These are phyloP conservation scores for Dionaea muscipula DNA, from an alignment of 179 eudicot genomes.

Conservation along the genomic window DNA sequence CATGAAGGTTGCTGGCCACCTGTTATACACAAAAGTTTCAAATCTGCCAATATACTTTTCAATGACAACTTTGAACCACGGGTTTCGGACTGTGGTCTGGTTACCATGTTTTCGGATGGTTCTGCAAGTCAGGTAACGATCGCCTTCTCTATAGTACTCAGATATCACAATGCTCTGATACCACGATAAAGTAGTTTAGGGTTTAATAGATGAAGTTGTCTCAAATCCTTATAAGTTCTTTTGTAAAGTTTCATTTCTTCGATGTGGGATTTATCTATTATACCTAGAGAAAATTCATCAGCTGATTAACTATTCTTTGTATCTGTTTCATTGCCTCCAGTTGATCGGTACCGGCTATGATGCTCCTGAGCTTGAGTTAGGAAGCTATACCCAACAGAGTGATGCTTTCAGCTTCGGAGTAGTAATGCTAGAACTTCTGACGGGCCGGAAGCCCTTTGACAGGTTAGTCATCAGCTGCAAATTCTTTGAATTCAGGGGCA, in stretches of 20 bases:
- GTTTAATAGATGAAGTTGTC: no score
- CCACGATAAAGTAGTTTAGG: no score
- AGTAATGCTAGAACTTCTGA: slow-evolving; percentile 80
- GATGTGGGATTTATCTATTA: background rate
- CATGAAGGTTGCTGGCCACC: slow-evolving; percentile 67
- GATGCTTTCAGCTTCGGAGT: slow-evolving; percentile 93
- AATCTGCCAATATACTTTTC: slow-evolving; percentile 60
- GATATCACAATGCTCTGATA: no score
- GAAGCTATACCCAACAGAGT: slow-evolving; percentile 58
- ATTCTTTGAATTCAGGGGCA: background rate
- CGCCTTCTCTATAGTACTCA: no score
- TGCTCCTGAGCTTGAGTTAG: slow-evolving; percentile 90
- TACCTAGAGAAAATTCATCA: background rate
- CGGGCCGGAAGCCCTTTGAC: slow-evolving; percentile 70
- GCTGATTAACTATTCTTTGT: background rate
- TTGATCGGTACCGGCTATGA: slow-evolving; percentile 34
- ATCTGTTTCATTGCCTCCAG: slow-evolving; percentile 13
- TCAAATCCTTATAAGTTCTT: no score
- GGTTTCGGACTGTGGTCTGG: slow-evolving; percentile 77
- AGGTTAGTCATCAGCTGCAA: slow-evolving; percentile 31
- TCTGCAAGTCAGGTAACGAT: slow-evolving; percentile 39
- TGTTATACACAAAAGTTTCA: slow-evolving; percentile 62
- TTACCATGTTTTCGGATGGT: slow-evolving; percentile 34
- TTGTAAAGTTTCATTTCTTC: no score
- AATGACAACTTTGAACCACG: slow-evolving; percentile 45